Conservation (phyloP, 768 basidiomycete genomes). For the Pleurotus giganteus region DNA sequence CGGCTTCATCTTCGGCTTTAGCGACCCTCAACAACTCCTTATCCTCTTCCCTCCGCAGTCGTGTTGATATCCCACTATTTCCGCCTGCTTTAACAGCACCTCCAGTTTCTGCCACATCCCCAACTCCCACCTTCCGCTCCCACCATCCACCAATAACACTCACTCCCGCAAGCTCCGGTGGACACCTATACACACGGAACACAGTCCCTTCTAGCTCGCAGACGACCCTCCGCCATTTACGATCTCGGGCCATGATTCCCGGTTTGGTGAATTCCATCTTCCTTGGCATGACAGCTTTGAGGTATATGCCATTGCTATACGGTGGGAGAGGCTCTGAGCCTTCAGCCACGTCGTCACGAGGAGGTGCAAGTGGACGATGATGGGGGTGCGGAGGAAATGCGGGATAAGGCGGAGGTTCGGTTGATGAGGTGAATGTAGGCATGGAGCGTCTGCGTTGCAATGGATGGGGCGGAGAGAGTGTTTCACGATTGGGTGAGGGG, state of each 20-base stretch:
- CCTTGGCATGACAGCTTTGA: conserved; percentile 78
- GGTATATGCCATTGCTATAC: conserved; percentile 81
- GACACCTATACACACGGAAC: conserved; percentile 70
- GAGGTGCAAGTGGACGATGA: conserved; percentile 30
- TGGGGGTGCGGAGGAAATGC: conserved; percentile 25
- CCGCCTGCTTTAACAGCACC: conserved; percentile 7
- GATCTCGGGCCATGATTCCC: conserved; percentile 83
- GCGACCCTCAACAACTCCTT: conserved; percentile 17
- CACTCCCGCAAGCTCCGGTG: conserved; percentile 39
- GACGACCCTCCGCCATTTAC: conserved; percentile 88
- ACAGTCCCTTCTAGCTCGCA: conserved; percentile 93
- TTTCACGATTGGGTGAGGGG: conserved; percentile 31
- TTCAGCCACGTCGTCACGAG: conserved; percentile 66
- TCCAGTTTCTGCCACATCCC: conserved; percentile 42
- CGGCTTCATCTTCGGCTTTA: conserved; percentile 24
- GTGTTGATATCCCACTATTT: neutral
- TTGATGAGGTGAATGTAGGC: conserved; percentile 59
- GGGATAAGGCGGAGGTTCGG: conserved; percentile 71
- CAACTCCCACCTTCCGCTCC: conserved; percentile 75
- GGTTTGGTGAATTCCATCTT: conserved; percentile 92
- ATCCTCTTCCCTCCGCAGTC: conserved; percentile 18
- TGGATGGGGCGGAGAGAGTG: conserved; percentile 28
- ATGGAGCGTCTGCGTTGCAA: conserved; percentile 66
- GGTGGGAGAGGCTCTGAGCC: conserved; percentile 75
- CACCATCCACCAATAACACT: conserved; percentile 72